Conservation (phyloP, 2,329 filamentous ascomycete genomes). For the Pezicula radicicola region DNA sequence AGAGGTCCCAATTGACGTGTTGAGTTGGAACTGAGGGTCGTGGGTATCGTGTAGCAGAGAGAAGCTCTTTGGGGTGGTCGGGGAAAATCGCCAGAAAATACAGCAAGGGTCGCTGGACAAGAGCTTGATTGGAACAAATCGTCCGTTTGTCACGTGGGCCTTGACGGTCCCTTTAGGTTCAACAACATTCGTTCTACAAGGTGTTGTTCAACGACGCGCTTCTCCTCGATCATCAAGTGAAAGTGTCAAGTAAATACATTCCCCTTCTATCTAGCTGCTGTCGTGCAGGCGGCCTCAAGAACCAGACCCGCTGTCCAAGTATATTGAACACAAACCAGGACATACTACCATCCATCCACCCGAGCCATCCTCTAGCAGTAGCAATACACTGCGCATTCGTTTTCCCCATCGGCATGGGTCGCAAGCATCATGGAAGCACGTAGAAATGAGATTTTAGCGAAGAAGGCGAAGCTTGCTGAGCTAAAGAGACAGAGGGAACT, state of each 20-base stretch:
- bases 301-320: too few species aligned
- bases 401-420: slow-evolving; percentile 22
- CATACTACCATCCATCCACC: too few species aligned
- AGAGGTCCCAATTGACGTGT: slow-evolving; percentile 23
- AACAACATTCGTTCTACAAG: background rate
- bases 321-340: too few species aligned
- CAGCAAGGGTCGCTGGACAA: slow-evolving; percentile 2
- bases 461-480: slow-evolving; percentile 95
- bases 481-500: slow-evolving; percentile 89
- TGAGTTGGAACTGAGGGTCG: slow-evolving; percentile 15
- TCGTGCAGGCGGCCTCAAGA: too few species aligned
- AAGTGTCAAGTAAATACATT: too few species aligned
- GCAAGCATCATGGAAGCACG: slow-evolving; percentile 62
- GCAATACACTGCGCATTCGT: background rate
- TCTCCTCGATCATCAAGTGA: too few species aligned
- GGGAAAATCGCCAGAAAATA: slow-evolving; percentile 5
- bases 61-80: slow-evolving; percentile 19
- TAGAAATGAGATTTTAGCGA: slow-evolving; percentile 93
- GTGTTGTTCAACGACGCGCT: background rate
- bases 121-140: background rate
- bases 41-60: slow-evolving; percentile 15
- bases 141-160: too few species aligned
- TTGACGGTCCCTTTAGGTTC: background rate
- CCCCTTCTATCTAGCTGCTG: too few species aligned
- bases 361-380: too few species aligned